Percentiles rank a stretch among this genome's conserved stretches.
These are phyloP conservation scores for Trichodelitschia bisporula DNA, from an alignment of 495 filamentous ascomycete species.

Conservation along the genomic window DNA sequence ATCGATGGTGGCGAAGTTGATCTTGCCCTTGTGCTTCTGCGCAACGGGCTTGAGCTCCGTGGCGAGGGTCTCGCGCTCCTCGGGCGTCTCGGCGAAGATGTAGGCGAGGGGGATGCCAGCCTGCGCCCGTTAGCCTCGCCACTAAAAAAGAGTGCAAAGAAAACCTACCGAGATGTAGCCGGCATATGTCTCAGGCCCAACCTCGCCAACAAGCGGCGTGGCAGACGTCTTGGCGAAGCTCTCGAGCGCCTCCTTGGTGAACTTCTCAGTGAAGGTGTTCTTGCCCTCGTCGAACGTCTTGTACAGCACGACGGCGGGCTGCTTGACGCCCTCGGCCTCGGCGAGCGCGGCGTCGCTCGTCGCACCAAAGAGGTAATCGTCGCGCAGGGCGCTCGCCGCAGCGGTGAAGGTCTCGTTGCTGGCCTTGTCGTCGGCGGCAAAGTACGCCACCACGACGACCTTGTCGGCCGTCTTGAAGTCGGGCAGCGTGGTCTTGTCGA, in stretches of 20 bases:
- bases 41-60: slow-evolving; percentile 37
- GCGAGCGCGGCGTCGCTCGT: slow-evolving; percentile 63
- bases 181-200: slow-evolving; percentile 92
- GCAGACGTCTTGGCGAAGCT: slow-evolving; percentile 65
- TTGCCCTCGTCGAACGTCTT: slow-evolving; percentile 98
- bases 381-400: slow-evolving; percentile 63
- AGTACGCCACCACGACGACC: slow-evolving; percentile 78
- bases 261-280: slow-evolving; percentile 52
- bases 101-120: slow-evolving; percentile 86
- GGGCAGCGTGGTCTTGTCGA: slow-evolving; percentile 57
- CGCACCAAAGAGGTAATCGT: slow-evolving; percentile 78
- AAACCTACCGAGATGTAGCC: slow-evolving; percentile 68
- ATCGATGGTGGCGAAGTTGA: slow-evolving; percentile 97
- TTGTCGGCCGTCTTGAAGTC: slow-evolving; percentile 97
- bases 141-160: slow-evolving; percentile 1
- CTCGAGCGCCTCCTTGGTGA: slow-evolving; percentile 51
- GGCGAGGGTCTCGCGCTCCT: slow-evolving; percentile 64
- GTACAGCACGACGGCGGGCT: slow-evolving; percentile 80
- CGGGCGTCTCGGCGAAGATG: slow-evolving; percentile 84
- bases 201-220: slow-evolving; percentile 82
- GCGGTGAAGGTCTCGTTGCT: slow-evolving; percentile 56
- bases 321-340: slow-evolving; percentile 66
- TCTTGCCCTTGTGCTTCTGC: slow-evolving; percentile 48
- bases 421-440: slow-evolving; percentile 61
- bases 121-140: slow-evolving; percentile 12